Evolutionary conservation across 1,284 basidiomycete genomes (phyloP).

Genomic region (Ceratorhiza oryzae-sativae): DNA sequence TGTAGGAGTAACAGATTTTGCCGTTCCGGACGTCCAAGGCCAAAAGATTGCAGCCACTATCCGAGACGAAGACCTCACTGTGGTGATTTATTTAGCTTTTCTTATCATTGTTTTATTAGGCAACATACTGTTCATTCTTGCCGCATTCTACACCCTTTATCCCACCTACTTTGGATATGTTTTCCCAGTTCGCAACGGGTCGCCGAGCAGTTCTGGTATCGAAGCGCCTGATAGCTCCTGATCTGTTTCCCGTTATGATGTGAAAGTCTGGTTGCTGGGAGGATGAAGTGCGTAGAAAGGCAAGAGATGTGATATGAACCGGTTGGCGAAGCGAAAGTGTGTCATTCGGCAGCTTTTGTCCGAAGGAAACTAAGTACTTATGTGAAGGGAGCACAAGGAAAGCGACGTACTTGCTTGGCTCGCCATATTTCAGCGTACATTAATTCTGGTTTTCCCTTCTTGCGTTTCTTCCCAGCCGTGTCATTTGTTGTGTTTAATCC

Average conservation of each 20-base stretch:
- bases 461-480: constrained; percentile 62
- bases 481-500: constrained; percentile 41
- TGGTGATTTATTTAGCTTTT: constrained; percentile 8
- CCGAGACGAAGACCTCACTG: constrained; percentile 82
- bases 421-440: constrained; percentile 79
- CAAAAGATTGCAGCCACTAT: constrained; percentile 71
- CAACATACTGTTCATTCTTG: constrained; percentile 69
- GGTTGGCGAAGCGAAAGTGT: constrained; percentile 79
- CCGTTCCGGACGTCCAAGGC: constrained; percentile 81
- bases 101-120: neutral
- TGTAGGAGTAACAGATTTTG: constrained; percentile 71
- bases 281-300: constrained; percentile 56
- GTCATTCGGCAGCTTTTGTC: constrained; percentile 74
- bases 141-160: constrained; percentile 69
- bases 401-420: constrained; percentile 70
- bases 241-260: constrained; percentile 75
- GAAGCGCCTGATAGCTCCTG: constrained; percentile 79
- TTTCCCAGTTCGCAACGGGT: constrained; percentile 72
- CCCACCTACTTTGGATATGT: constrained; percentile 69
- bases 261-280: constrained; percentile 57
- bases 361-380: neutral
- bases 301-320: constrained; percentile 75
- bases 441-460: constrained; percentile 58
- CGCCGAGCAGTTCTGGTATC: constrained; percentile 77
- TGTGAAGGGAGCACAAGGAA: neutral